phyloP scores from a whole-genome alignment of 495 filamentous ascomycete species.

The Neurospora terricola region DNA sequence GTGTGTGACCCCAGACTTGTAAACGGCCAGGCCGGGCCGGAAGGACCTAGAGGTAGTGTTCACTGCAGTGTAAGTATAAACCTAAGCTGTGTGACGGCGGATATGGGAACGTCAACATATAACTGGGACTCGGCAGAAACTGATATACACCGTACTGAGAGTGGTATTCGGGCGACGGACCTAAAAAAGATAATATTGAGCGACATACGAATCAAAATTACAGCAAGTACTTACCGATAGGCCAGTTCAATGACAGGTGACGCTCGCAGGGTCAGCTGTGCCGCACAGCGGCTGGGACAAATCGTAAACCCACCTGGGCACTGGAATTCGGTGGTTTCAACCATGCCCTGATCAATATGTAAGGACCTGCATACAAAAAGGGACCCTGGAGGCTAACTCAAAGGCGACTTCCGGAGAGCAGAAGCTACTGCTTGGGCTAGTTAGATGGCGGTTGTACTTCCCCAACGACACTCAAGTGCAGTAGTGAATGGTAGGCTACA shows the following conservation, averaged over 20 bases:
- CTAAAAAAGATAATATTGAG: background rate
- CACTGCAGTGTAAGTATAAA: no score
- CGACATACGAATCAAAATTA: background rate
- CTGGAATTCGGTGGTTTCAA: background rate
- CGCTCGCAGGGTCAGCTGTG: background rate
- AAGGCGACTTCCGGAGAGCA: no score
- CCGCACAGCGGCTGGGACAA: background rate
- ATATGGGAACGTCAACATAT: background rate
- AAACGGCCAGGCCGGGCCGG: background rate
- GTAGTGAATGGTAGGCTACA: no score
- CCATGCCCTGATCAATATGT: background rate
- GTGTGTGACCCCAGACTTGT: background rate
- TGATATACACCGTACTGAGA: background rate
- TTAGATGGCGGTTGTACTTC: no score
- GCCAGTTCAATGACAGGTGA: background rate
- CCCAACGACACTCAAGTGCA: no score
- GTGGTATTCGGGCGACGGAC: background rate
- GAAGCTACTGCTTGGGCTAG: no score
- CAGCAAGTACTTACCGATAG: background rate
- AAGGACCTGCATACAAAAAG: background rate
- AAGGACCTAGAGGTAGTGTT: background rate
- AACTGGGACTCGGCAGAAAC: background rate
- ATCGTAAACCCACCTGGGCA: background rate
- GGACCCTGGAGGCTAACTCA: background rate
- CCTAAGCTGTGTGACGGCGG: background rate